Evolutionary conservation across 2,329 filamentous ascomycete species (phyloP).

Genomic region (Didymella segeticola): DNA sequence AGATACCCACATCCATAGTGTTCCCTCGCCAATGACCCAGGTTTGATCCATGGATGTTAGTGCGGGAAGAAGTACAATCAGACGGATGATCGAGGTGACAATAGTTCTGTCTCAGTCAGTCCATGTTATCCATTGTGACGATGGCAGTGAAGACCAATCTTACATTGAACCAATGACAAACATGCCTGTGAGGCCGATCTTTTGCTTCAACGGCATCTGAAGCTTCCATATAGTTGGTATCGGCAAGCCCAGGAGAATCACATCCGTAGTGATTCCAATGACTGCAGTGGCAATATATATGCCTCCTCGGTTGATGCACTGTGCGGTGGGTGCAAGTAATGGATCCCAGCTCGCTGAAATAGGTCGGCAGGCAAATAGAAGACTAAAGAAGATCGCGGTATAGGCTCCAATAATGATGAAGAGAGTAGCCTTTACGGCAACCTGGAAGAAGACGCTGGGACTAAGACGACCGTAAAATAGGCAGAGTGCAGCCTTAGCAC

Average conservation of each 20-base stretch:
- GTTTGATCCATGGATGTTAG: neutral
- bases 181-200: constrained; percentile 25
- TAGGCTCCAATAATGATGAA: constrained; percentile 28
- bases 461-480: constrained; percentile 29
- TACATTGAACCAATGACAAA: constrained; percentile 25
- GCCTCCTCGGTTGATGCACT: constrained; percentile 24
- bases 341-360: constrained; percentile 30
- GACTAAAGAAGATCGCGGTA: constrained; percentile 29
- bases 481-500: constrained; percentile 25
- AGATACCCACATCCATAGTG: constrained; percentile 3
- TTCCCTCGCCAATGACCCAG: neutral
- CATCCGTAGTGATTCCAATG: constrained; percentile 28
- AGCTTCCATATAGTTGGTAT: constrained; percentile 26
- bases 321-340: constrained; percentile 5
- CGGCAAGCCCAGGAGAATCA: constrained; percentile 26
- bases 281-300: constrained; percentile 32
- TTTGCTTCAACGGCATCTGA: constrained; percentile 30
- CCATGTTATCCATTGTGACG: too few species aligned
- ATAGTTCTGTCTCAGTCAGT: neutral
- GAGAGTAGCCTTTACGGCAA: constrained; percentile 20
- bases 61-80: constrained; percentile 7
- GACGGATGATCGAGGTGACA: constrained; percentile 4
- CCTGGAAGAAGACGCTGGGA: constrained; percentile 16
- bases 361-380: constrained; percentile 32
- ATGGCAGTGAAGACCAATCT: neutral